These are phyloP conservation scores for Fonsecaea multimorphosa DNA, from an alignment of 2,329 filamentous ascomycete species.

Conservation along the genomic window DNA sequence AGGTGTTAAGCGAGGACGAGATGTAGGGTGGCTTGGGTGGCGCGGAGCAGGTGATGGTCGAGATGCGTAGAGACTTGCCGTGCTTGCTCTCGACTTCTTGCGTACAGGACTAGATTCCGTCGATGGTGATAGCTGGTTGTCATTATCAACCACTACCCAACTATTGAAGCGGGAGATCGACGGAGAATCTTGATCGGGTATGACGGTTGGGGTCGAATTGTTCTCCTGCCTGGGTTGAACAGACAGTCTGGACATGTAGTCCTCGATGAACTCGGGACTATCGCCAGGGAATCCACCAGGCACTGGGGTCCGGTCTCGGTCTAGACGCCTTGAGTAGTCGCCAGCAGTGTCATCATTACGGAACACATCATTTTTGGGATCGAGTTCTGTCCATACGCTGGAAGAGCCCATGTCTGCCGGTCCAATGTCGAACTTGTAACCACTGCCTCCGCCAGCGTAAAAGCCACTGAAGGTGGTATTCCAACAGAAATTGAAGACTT, in stretches of 20 bases:
- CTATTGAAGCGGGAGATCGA: conserved; percentile 59
- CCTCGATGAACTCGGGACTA: conserved; percentile 49
- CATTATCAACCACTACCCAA: conserved; percentile 70
- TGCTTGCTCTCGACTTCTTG: conserved; percentile 37
- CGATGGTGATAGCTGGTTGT: conserved; percentile 14
- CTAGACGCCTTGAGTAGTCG: neutral
- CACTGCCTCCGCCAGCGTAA: conserved; percentile 79
- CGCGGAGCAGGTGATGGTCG: conserved; percentile 3
- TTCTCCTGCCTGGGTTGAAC: conserved; percentile 46
- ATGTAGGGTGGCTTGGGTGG: conserved; percentile 21
- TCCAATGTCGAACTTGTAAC: conserved; percentile 64
- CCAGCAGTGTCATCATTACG: conserved; percentile 26
- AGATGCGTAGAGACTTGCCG: conserved; percentile 20
- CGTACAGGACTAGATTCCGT: conserved; percentile 39
- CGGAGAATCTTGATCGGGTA: conserved; percentile 28
- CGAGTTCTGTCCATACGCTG: conserved; percentile 43
- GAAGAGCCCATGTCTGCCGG: conserved; percentile 36
- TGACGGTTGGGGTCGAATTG: conserved; percentile 11
- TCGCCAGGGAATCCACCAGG: conserved; percentile 63
- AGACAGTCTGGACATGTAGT: conserved; percentile 51
- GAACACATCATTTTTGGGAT: conserved; percentile 42
- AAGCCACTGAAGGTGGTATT: conserved; percentile 77
- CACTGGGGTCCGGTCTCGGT: conserved; percentile 50
- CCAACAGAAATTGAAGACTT: conserved; percentile 84
- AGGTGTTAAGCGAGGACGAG: conserved; percentile 54